Conservation (phyloP, 805 yeast species). For the Debaryomyces tyrocola region DNA sequence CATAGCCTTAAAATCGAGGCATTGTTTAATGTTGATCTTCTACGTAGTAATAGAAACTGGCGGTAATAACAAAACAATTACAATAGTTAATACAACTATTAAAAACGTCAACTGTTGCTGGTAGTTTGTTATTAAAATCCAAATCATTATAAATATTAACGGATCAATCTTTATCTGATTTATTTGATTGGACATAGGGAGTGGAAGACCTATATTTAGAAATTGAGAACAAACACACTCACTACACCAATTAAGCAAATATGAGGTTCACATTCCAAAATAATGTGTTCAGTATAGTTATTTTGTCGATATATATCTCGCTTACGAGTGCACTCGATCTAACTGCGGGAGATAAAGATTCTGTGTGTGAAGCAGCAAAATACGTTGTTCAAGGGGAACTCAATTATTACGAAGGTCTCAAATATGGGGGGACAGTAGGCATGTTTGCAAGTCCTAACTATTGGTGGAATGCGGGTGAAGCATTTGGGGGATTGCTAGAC, state of each 20-base stretch:
- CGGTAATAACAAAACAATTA: too few relatives aligned
- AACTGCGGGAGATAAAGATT: conserved; percentile 36
- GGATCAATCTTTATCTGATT: too few relatives aligned
- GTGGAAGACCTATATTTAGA: too few relatives aligned
- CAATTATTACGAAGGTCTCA: conserved; percentile 45
- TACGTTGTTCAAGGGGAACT: conserved; percentile 37
- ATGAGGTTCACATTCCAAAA: background rate
- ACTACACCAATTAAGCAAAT: background rate
- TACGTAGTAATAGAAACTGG: too few relatives aligned
- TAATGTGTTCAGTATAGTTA: background rate
- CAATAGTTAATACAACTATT: too few relatives aligned
- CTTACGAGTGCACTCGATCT: conserved; percentile 29
- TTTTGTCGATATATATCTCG: background rate
- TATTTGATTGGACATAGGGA: too few relatives aligned
- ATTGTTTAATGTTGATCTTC: too few relatives aligned
- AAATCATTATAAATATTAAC: too few relatives aligned
- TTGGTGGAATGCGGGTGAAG: conserved; percentile 57
- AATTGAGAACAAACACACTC: too few relatives aligned
- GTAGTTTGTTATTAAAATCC: too few relatives aligned
- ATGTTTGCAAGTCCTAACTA: conserved; percentile 47
- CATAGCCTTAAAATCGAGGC: too few relatives aligned
- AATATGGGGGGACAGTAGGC: conserved; percentile 47
- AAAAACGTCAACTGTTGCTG: too few relatives aligned
- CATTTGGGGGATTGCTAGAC: conserved; percentile 48
- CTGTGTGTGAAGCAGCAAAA: conserved; percentile 43